Percentiles rank a stretch among this genome's conserved stretches.
These are phyloP conservation scores for Colletotrichum horii DNA, from an alignment of 2,329 filamentous ascomycete genomes.

Conservation along the genomic window DNA sequence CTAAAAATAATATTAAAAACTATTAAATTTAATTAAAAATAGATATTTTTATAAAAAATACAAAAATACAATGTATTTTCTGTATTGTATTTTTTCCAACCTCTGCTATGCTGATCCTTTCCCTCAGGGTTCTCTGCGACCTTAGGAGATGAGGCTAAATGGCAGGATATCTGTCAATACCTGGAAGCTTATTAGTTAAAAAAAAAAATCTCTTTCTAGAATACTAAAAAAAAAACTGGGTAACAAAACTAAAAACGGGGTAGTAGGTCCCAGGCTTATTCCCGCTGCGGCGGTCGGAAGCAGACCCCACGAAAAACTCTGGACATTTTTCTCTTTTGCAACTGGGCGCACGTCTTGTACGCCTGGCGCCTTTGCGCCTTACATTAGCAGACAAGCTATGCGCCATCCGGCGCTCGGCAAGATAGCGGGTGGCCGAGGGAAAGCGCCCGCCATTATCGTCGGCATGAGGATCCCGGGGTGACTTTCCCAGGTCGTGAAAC, in stretches of 20 bases:
- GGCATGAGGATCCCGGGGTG: not conserved
- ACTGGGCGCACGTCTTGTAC: not conserved
- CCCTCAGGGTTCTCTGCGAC: too few relatives aligned
- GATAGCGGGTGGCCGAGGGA: not conserved
- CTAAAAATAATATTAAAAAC: too few relatives aligned
- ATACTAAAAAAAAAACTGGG: too few relatives aligned
- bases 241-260: not conserved
- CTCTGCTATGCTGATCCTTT: too few relatives aligned
- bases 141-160: too few relatives aligned
- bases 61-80: too few relatives aligned
- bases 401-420: not conserved
- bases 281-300: slow-evolving; percentile 2
- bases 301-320: not conserved
- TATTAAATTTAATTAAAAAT: too few relatives aligned
- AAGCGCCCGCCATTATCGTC: not conserved
- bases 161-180: too few relatives aligned
- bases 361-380: not conserved
- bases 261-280: not conserved
- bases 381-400: not conserved
- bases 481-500: not conserved
- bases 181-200: too few relatives aligned
- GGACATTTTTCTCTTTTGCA: not conserved
- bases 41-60: too few relatives aligned
- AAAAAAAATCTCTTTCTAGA: too few relatives aligned
- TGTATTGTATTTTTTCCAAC: too few relatives aligned